phyloP scores from a whole-genome alignment of 2,329 filamentous ascomycete genomes.

The Fusarium sp. region DNA sequence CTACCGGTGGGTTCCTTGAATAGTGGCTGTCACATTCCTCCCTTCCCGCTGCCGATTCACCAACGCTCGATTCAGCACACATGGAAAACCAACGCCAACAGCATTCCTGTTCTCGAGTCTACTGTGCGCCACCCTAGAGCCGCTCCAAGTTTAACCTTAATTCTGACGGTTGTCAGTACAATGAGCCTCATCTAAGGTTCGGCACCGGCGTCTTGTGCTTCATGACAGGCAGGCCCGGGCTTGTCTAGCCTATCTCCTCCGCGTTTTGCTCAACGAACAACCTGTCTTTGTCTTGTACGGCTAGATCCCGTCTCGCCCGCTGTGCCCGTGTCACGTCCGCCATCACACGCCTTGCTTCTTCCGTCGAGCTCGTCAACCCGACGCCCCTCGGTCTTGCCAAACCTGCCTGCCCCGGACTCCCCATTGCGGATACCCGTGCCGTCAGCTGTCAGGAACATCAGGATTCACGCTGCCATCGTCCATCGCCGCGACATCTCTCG shows the following conservation, averaged over 20 bases:
- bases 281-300: constrained; percentile 18
- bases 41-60: constrained; percentile 17
- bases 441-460: not conserved
- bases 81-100: constrained; percentile 1
- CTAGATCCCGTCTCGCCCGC: constrained; percentile 35
- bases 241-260: constrained; percentile 24
- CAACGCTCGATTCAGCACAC: constrained; percentile 22
- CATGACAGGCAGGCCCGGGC: constrained; percentile 24
- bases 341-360: constrained; percentile 28
- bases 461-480: not conserved
- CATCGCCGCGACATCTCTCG: not conserved
- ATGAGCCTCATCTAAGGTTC: constrained; percentile 38
- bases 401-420: constrained; percentile 14
- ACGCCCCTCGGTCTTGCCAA: constrained; percentile 8
- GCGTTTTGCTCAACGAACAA: constrained; percentile 20
- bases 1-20: constrained; percentile 35
- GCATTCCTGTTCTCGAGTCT: constrained; percentile 34
- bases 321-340: constrained; percentile 20
- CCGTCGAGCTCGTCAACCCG: constrained; percentile 30
- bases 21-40: constrained; percentile 43
- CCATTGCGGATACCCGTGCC: constrained; percentile 4
- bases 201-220: constrained; percentile 25
- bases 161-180: constrained; percentile 25
- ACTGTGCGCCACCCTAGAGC: constrained; percentile 30
- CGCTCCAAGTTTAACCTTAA: constrained; percentile 35